These are phyloP conservation scores for Glomus cerebriforme DNA, from an alignment of 192 early-diverging fungal genomes.

Conservation along the genomic window DNA sequence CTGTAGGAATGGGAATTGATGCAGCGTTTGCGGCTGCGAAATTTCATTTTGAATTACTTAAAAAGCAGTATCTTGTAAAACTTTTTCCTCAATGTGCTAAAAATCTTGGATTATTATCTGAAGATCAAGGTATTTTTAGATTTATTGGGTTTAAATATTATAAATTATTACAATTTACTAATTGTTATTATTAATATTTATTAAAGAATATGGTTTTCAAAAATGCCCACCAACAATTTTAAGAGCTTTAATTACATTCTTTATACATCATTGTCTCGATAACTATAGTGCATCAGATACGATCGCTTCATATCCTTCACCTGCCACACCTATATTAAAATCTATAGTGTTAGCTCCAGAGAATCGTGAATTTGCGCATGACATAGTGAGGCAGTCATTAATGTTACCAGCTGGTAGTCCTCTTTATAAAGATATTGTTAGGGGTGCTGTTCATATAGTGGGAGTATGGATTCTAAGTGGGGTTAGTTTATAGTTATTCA, in stretches of 20 bases:
- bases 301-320: conserved; percentile 49
- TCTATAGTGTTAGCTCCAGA: conserved; percentile 57
- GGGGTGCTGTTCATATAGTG: conserved; percentile 67
- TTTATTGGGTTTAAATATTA: too few relatives aligned
- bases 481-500: neutral
- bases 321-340: conserved; percentile 64
- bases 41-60: conserved; percentile 73
- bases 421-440: conserved; percentile 63
- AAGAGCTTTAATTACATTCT: conserved; percentile 62
- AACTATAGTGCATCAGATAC: conserved; percentile 40
- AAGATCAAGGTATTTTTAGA: conserved; percentile 57
- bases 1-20: conserved; percentile 61
- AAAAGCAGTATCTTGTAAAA: conserved; percentile 64
- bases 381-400: conserved; percentile 71
- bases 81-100: conserved; percentile 71
- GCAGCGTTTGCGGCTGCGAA: conserved; percentile 56
- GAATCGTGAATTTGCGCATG: conserved; percentile 76
- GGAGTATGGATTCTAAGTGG: conserved; percentile 65
- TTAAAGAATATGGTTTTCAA: conserved; percentile 59
- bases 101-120: conserved; percentile 43
- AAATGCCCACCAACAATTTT: conserved; percentile 70
- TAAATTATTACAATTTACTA: too few relatives aligned
- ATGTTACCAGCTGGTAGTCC: conserved; percentile 58
- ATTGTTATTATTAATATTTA: too few relatives aligned
- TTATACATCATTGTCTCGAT: conserved; percentile 67